phyloP scores from a whole-genome alignment of 2,329 filamentous ascomycete species.

The Cladosporium austrohemisphaericum region DNA sequence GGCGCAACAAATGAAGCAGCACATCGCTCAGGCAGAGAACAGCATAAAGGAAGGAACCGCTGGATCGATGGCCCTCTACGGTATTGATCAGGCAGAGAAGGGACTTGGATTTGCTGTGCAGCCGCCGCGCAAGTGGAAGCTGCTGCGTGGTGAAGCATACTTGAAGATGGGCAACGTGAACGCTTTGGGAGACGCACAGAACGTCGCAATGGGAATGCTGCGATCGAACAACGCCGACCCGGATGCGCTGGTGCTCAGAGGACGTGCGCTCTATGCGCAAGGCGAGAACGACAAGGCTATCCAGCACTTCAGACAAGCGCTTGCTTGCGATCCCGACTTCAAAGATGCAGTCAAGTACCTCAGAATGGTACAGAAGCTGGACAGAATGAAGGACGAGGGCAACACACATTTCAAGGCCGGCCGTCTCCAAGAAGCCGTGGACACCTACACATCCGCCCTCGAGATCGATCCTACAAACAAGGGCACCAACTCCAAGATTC shows the following conservation, averaged over 20 bases:
- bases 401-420: conserved; percentile 86
- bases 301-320: conserved; percentile 84
- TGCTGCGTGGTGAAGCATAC: conserved; percentile 88
- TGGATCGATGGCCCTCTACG: conserved; percentile 88
- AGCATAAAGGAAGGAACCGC: conserved; percentile 70
- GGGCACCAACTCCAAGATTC: conserved; percentile 88
- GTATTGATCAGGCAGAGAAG: conserved; percentile 84
- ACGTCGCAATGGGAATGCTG: conserved; percentile 82
- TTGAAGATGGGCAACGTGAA: conserved; percentile 89
- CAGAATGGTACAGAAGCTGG: conserved; percentile 83
- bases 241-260: conserved; percentile 85
- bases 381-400: conserved; percentile 90
- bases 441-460: conserved; percentile 78
- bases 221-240: conserved; percentile 86
- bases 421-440: conserved; percentile 73
- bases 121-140: conserved; percentile 86
- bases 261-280: conserved; percentile 80
- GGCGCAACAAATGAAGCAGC: conserved; percentile 80
- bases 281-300: conserved; percentile 95
- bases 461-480: conserved; percentile 84
- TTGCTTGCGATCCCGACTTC: conserved; percentile 89
- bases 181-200: conserved; percentile 84
- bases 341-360: conserved; percentile 84
- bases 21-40: conserved; percentile 75
- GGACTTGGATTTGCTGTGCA: conserved; percentile 69